These are phyloP conservation scores for Trichoderma gamsii DNA, from an alignment of 495 filamentous ascomycete species.

Conservation along the genomic window DNA sequence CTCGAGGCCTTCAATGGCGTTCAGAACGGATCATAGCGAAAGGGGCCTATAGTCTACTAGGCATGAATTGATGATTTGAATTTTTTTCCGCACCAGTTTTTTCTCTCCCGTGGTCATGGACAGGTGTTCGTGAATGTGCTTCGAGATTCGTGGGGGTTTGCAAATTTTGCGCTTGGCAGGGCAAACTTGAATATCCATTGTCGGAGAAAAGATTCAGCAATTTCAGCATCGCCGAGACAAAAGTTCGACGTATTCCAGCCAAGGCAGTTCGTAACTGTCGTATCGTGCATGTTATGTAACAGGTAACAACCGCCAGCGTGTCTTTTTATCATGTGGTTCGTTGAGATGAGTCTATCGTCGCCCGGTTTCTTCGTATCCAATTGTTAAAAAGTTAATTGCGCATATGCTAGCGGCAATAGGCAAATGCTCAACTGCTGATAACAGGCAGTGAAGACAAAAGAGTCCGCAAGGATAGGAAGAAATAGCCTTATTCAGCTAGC, in stretches of 20 bases:
- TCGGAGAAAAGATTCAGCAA: too few species aligned
- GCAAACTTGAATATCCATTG: too few species aligned
- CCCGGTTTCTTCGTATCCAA: neutral
- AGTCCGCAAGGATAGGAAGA: neutral
- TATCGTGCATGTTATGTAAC: neutral
- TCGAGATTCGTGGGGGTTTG: neutral
- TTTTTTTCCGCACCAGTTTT: neutral
- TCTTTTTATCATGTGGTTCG: neutral
- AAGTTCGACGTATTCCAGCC: too few species aligned
- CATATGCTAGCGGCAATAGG: neutral
- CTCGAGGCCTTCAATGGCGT: neutral
- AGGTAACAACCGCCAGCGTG: neutral
- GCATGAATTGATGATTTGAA: conserved; percentile 8
- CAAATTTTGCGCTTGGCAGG: too few species aligned
- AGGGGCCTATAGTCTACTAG: neutral
- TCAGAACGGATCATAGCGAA: neutral
- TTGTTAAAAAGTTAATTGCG: neutral
- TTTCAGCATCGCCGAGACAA: too few species aligned
- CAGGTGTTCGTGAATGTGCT: neutral
- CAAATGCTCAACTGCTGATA: neutral
- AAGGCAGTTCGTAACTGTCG: neutral
- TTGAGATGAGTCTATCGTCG: neutral
- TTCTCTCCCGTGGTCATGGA: neutral
- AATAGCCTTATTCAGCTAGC: neutral
- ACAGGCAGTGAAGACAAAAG: neutral